Base-by-base conservation (phyloP, 805 yeast species). In the Cyberlindnera lachancei region DNA sequence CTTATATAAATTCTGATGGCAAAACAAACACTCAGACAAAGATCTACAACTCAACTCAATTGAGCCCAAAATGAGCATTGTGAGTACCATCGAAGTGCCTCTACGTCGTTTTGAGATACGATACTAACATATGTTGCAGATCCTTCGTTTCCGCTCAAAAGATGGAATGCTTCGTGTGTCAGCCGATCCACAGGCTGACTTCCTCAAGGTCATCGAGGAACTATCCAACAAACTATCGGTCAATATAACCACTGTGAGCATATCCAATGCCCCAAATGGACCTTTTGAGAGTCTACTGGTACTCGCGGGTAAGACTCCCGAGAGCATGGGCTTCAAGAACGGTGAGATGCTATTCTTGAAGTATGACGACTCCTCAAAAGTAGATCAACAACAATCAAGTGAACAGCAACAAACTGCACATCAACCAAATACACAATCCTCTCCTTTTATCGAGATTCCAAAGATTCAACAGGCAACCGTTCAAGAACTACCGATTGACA, bases 151-250 rank as follows among this genome's bases (percentile, higher is more conserved):
- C 58, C 70, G 95, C 50, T 67, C 92, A 18, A 84, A 74, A 48
- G 82, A 83, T 44, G 97, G 97, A 7, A 79, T 76, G 71, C 75
- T 73, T 52, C 70, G 97, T 34, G 68, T 83, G 22, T 53, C 61
- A 17, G 73, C 71, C 18, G 73, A 73, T 17, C 57, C 63, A 4
- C 29, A 45, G 2, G 65, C 63, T 15, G 59, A 60, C 7, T 74
- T 83, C 38, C 50, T 56, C 4, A 43, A 45, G 0, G 70, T 73
- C 1, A 41, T 76, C 17, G 68, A 63, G 17, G 57, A 60, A 30
- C 55, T 73, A 18, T 22, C 48, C 5, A 44, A 40, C 16, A 39
- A 54, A 31, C 37, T 42, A 16, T 33, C 43, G 10, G 50, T 46
- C 6, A 58, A 59, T 31, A 30, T 47, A 12, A 27, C 37, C n/a